These are phyloP conservation scores for Fremontodendron californicum DNA, from an alignment of 345 rosid genomes.

Conservation along the genomic window DNA sequence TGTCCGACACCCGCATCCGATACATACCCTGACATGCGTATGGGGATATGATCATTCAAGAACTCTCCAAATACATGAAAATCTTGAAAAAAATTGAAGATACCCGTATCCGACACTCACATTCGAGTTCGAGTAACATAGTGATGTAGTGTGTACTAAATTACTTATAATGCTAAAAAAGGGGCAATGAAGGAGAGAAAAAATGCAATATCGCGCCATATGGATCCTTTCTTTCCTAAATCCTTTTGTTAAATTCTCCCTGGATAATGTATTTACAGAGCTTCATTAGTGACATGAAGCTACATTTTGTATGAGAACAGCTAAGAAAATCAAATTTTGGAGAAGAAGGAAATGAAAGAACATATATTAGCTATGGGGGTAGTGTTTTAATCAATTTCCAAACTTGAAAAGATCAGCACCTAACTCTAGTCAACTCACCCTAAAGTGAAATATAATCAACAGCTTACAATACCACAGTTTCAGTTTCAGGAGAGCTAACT, in stretches of 20 bases:
- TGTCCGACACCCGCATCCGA: no score
- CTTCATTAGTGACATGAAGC: neutral
- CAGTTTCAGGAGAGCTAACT: constrained; percentile 19
- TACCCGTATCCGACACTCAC: no score
- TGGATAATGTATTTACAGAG: neutral
- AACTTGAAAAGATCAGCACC: neutral
- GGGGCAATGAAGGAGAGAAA: neutral
- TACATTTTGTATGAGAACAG: neutral
- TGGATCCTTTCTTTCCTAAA: neutral
- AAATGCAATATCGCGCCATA: neutral
- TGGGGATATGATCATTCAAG: no score
- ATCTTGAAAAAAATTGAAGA: no score
- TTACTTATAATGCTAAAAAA: neutral
- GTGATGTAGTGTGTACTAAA: no score
- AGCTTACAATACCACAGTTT: constrained; percentile 13
- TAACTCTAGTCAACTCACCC: neutral
- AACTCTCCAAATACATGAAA: no score
- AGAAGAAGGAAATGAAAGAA: neutral
- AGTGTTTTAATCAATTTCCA: neutral
- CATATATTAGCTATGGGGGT: neutral
- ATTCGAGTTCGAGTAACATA: no score
- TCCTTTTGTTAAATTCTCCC: neutral
- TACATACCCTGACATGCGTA: no score
- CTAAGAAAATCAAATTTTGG: neutral
- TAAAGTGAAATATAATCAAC: neutral